Conservation (phyloP, 1,139 yeast genomes). For the Saccharomycopsis hybrid region DNA sequence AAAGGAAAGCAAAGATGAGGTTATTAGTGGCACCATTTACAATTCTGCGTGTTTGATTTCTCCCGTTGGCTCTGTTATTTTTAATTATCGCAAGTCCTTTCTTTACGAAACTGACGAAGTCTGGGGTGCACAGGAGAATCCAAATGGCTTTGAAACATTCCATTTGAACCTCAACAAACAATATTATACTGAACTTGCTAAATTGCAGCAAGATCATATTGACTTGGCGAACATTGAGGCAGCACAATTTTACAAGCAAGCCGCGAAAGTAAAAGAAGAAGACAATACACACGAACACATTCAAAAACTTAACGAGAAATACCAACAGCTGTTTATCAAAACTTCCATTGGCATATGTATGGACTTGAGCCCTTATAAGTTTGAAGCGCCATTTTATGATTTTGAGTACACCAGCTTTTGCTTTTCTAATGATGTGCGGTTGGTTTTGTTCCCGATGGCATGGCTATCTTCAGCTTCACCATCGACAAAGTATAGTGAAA, state of each 20-base stretch:
- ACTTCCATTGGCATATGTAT: slow-evolving; percentile 84
- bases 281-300: neutral
- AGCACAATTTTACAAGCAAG: neutral
- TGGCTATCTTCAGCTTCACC: slow-evolving; percentile 68
- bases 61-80: slow-evolving; percentile 50
- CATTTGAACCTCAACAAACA: slow-evolving; percentile 34
- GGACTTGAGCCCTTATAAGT: slow-evolving; percentile 88
- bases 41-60: slow-evolving; percentile 68
- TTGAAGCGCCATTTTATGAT: slow-evolving; percentile 66
- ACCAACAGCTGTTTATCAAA: slow-evolving; percentile 24
- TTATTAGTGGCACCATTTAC: slow-evolving; percentile 36
- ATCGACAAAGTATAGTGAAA: neutral
- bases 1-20: slow-evolving; percentile 14
- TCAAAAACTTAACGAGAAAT: neutral
- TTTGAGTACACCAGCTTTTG: slow-evolving; percentile 68
- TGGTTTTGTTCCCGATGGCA: slow-evolving; percentile 79
- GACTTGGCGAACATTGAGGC: neutral
- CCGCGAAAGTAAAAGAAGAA: neutral
- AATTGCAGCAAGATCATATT: neutral
- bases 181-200: slow-evolving; percentile 24
- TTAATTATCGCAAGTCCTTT: slow-evolving; percentile 73
- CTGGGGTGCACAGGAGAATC: slow-evolving; percentile 78
- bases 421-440: slow-evolving; percentile 38
- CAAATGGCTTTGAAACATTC: slow-evolving; percentile 43
- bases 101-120: slow-evolving; percentile 71